Evolutionary conservation across 2,329 filamentous ascomycete genomes (phyloP), one percentile per base, ranked within the genome.

Genomic region (Alternaria burnsii): DNA sequence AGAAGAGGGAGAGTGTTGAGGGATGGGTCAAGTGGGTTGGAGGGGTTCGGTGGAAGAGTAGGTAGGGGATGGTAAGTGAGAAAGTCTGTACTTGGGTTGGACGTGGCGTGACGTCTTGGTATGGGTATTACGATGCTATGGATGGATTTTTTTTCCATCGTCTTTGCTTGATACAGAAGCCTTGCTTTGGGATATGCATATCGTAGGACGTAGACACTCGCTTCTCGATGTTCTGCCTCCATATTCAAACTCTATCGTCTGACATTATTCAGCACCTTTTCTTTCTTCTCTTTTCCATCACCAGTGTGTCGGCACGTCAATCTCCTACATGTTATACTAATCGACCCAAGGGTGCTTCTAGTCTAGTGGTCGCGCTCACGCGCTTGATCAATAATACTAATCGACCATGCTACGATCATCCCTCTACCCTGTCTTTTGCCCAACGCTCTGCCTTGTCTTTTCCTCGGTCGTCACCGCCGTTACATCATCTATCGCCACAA

Each of bases 21-120:
- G 84, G 82, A 66, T 95, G 90, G 85, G 89, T 87, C 10, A 81
- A 76, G 51, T 96, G 92, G 91, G 90, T 92, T 57, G 85, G 87
- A 7, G 85, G 85, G 68, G 82, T 95, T 65, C 82, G 92, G 70
- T 94, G 91, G 92, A 93, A 92, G 82, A 82, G 82, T 63, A 79
- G 78, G 60, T 88, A 38, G 20, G 46, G 26, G 4, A n/a, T 32
- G 28, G 18, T 2, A 5, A 0, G 6, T 6, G 28, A 5, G 14
- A 22, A 18, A 9, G 36, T 8, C 18, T 2, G 11, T 18, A 20
- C 0, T 40, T 5, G 7, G 2, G 12, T 34, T 8, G 44, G 28
- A 20, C 18, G 3, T 6, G 30, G 18, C 10, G 18, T 41, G 18
- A 1, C 24, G 12, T 1, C 16, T 16, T 48, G 18, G 24, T 1